Conservation (phyloP, 1,284 basidiomycete genomes). For the Vanrija humicola region DNA sequence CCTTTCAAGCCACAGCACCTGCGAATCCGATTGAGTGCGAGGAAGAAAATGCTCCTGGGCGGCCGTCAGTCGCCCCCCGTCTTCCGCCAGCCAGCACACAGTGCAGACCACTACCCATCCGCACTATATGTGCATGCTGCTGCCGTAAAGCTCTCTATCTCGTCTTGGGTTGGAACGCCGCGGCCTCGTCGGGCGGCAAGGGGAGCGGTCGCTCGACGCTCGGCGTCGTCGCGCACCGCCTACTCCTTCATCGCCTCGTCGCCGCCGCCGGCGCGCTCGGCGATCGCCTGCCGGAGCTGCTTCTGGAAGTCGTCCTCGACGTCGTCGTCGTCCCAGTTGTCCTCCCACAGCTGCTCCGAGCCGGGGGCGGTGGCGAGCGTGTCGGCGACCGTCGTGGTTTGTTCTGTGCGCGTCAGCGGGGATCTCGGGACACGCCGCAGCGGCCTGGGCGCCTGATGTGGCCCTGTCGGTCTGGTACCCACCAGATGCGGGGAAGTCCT, state of each 20-base stretch:
- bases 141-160: no score
- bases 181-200: no score
- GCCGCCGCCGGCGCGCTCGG: slow-evolving; percentile 33
- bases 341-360: slow-evolving; percentile 77
- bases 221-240: not conserved
- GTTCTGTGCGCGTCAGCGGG: slow-evolving; percentile 15
- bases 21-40: no score
- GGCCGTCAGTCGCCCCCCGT: no score
- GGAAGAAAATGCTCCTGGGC: no score
- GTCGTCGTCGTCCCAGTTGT: slow-evolving; percentile 99
- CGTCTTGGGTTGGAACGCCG: no score
- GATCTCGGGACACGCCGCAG: no score
- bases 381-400: slow-evolving; percentile 38
- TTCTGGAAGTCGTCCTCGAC: slow-evolving; percentile 96
- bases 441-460: not conserved
- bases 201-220: no score
- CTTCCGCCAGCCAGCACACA: no score
- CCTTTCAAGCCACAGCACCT: no score
- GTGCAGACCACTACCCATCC: no score
- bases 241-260: slow-evolving; percentile 46
- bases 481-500: slow-evolving; percentile 49
- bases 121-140: no score
- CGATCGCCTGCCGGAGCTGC: slow-evolving; percentile 62
- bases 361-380: slow-evolving; percentile 30
- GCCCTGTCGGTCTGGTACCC: not conserved